phyloP scores from a whole-genome alignment of 1,284 basidiomycete species.

The Taiwanofungus camphoratus region DNA sequence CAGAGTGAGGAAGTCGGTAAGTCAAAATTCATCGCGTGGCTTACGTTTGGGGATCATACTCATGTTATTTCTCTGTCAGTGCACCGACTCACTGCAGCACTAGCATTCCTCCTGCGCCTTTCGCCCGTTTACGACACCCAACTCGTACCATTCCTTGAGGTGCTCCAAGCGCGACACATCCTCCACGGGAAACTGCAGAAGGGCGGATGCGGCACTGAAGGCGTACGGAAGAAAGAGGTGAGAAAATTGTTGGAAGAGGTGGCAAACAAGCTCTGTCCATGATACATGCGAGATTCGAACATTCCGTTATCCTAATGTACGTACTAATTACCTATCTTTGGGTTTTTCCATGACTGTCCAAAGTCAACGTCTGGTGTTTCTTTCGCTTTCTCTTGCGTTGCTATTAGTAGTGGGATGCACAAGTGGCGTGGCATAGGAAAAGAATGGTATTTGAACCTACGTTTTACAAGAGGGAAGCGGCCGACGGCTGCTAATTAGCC shows the following conservation, averaged over 20 bases:
- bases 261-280: conserved; percentile 39
- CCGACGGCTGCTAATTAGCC: no score
- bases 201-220: conserved; percentile 44
- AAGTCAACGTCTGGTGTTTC: no score
- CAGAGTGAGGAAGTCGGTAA: conserved; percentile 74
- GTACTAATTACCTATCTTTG: no score
- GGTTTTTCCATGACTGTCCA: no score
- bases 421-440: no score
- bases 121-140: conserved; percentile 57
- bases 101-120: conserved; percentile 69
- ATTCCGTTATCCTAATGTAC: no score
- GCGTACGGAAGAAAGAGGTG: conserved; percentile 58
- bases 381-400: no score
- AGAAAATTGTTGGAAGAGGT: conserved; percentile 64
- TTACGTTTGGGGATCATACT: conserved; percentile 1
- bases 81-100: conserved; percentile 71
- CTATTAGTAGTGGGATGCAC: no score
- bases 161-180: conserved; percentile 54
- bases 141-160: conserved; percentile 56
- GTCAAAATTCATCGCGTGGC: conserved; percentile 31
- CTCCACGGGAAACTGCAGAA: conserved; percentile 47
- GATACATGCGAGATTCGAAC: no score
- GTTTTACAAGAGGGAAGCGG: no score
- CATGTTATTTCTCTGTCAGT: conserved; percentile 36
- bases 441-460: no score